Base-by-base conservation (phyloP, 108 stramenopile genomes). In the Nitzschia inconspicua region DNA sequence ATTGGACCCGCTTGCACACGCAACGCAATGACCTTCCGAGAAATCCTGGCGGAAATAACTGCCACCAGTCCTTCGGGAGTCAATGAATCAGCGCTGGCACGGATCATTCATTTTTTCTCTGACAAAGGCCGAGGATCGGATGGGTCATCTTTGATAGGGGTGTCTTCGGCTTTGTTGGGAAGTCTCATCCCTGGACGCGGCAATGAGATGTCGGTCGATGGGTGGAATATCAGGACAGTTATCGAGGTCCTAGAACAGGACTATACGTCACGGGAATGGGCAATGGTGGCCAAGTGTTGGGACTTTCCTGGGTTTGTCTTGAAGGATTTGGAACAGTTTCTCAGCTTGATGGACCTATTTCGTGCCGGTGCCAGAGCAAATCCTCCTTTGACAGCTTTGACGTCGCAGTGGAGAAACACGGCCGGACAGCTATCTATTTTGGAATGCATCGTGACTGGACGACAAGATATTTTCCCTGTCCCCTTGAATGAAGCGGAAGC, bases 171-270 rank as follows among this genome's bases (percentile, higher is more conserved):
- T 34, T 70, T 88, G 7, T 44, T 82, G 47, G 78, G 64, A 49
- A 77, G 75, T 73, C 76, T 67, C 31, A 62, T 75, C 44, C 72
- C 78, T 30, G 79, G 67, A 31, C 69, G 78, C 44, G 47, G 71
- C 14, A 31, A 58, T 32, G 55, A 53, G 28, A 4, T 44, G 6
- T 65, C 57, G 10, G 52, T 34, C 6, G 58, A 62, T 51, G 86
- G 78, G 20, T 97, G 95, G 95, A 94, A 96, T 69, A 73, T 95
- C 5, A 75, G 80, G n/a, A 82, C 84, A 23, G 91, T 95, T 6
- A 67, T 87, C 23, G 75, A 85, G 48, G 88, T 95, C 32, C 70
- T 97, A 0, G 55, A 68, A 36, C 79, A 82, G 44, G 95, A 96
- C 61, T 95, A 89, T 70, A 42, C 66, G n/a, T 55, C 69, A 22